Percentiles rank a stretch among this genome's conserved stretches.
These are phyloP conservation scores for Aspergillus taichungensis DNA, from an alignment of 495 filamentous ascomycete species.

Conservation along the genomic window DNA sequence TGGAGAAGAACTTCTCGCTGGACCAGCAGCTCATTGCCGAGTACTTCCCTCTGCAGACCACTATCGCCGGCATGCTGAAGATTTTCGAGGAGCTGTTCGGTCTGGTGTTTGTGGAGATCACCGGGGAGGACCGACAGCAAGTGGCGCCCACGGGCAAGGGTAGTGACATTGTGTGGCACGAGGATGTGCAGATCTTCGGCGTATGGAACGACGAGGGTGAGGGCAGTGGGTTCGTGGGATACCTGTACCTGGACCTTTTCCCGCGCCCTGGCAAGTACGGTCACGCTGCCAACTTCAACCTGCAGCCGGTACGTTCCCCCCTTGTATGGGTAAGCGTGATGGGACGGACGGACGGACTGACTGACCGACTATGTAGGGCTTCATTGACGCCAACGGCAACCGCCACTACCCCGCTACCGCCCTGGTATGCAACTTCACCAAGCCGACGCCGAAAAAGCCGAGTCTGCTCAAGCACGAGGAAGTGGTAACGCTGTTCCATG, in stretches of 20 bases:
- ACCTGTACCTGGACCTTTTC: slow-evolving; percentile 62
- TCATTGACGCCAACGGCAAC: slow-evolving; percentile 46
- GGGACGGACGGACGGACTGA: no score
- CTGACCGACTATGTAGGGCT: slow-evolving; percentile 33
- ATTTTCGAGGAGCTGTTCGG: slow-evolving; percentile 95
- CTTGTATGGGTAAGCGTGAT: neutral
- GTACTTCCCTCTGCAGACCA: slow-evolving; percentile 83
- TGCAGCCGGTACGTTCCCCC: slow-evolving; percentile 48
- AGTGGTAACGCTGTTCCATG: slow-evolving; percentile 65
- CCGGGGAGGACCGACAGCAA: slow-evolving; percentile 46
- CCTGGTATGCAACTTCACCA: slow-evolving; percentile 64
- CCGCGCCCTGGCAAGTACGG: slow-evolving; percentile 59
- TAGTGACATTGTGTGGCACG: slow-evolving; percentile 61
- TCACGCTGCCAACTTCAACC: slow-evolving; percentile 71
- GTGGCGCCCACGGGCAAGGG: slow-evolving; percentile 51
- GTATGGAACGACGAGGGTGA: slow-evolving; percentile 63
- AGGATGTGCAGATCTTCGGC: slow-evolving; percentile 59
- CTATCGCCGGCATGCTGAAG: slow-evolving; percentile 80
- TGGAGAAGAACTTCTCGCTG: slow-evolving; percentile 81
- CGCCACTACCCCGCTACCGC: slow-evolving; percentile 61
- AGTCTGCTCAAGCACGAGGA: slow-evolving; percentile 64
- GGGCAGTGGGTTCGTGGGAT: slow-evolving; percentile 59
- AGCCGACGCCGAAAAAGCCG: slow-evolving; percentile 61
- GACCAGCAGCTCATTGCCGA: slow-evolving; percentile 87
- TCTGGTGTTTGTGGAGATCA: slow-evolving; percentile 78